These are phyloP conservation scores for Hypoxylon cercidicola DNA, from an alignment of 495 filamentous ascomycete genomes.

Conservation along the genomic window DNA sequence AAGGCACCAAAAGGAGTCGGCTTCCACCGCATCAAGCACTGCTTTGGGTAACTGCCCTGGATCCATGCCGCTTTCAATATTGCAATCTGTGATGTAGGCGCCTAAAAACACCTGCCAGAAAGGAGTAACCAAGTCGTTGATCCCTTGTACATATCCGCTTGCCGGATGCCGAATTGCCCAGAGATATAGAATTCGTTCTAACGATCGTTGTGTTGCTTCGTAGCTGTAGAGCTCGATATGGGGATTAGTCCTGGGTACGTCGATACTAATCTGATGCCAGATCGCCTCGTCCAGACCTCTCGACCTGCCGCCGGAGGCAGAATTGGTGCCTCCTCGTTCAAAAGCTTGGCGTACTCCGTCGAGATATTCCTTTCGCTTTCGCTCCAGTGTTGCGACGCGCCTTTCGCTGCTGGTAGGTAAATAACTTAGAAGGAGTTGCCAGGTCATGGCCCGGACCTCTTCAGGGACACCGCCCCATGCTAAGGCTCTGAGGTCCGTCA, in stretches of 20 bases:
- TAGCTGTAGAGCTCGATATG: conserved; percentile 95
- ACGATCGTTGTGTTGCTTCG: conserved; percentile 91
- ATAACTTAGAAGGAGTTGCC: conserved; percentile 95
- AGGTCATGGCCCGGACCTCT: conserved; percentile 96
- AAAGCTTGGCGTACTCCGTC: conserved; percentile 97
- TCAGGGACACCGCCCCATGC: conserved; percentile 95
- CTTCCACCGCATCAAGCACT: conserved; percentile 96
- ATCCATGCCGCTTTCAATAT: conserved; percentile 94
- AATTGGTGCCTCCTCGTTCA: conserved; percentile 67
- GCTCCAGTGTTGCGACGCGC: conserved; percentile 86
- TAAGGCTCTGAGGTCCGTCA: conserved; percentile 81
- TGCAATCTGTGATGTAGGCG: conserved; percentile 90
- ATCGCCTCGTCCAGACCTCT: conserved; percentile 92
- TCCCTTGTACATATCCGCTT: conserved; percentile 97
- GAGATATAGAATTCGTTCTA: conserved; percentile 94
- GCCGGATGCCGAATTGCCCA: conserved; percentile 98
- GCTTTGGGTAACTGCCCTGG: conserved; percentile 90
- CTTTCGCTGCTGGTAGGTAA: conserved; percentile 93
- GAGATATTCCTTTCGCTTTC: conserved; percentile 96
- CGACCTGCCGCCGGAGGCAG: conserved; percentile 58
- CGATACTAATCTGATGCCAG: conserved; percentile 99
- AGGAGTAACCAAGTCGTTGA: conserved; percentile 96
- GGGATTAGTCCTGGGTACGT: conserved; percentile 95
- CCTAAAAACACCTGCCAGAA: conserved; percentile 98
- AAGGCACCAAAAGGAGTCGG: conserved; percentile 97